phyloP scores from a whole-genome alignment of 2,329 filamentous ascomycete genomes.

The Leptosphaerulina australis region DNA sequence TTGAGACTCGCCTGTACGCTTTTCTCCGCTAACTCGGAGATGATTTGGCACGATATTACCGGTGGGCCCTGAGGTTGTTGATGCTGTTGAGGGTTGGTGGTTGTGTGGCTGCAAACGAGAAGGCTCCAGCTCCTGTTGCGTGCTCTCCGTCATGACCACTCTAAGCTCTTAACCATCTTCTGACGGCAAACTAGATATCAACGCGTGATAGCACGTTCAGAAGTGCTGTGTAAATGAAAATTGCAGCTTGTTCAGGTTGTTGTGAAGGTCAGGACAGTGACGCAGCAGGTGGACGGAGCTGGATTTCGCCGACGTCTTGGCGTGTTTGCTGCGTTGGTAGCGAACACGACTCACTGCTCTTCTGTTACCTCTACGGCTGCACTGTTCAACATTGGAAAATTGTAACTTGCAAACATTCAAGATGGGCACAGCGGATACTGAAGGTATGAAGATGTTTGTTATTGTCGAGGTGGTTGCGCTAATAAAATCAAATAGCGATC shows the following conservation, averaged over 20 bases:
- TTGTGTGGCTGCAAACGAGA: constrained; percentile 32
- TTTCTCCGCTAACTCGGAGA: constrained; percentile 23
- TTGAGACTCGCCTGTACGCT: constrained; percentile 27
- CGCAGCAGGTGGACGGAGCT: constrained; percentile 16
- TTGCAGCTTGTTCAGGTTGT: constrained; percentile 16
- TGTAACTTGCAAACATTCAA: neutral
- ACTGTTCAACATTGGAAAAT: neutral
- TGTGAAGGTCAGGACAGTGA: constrained; percentile 23
- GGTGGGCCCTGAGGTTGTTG: constrained; percentile 9
- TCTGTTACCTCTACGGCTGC: neutral
- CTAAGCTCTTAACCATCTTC: constrained; percentile 25
- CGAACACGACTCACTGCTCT: neutral
- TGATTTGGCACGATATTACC: constrained; percentile 24
- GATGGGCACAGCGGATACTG: constrained; percentile 3
- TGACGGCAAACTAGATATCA: neutral
- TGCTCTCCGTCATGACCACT: constrained; percentile 38
- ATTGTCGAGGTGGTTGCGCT: neutral
- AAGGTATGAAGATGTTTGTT: neutral
- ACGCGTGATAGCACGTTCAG: constrained; percentile 22
- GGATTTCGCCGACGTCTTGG: constrained; percentile 30
- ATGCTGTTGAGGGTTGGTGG: constrained; percentile 23
- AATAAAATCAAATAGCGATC: constrained; percentile 19
- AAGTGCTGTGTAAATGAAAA: constrained; percentile 12
- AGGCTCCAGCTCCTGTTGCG: constrained; percentile 27
- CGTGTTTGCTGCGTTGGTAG: constrained; percentile 1